phyloP scores from a whole-genome alignment of 2,329 filamentous ascomycete genomes.

The Monosporascus sp. region DNA sequence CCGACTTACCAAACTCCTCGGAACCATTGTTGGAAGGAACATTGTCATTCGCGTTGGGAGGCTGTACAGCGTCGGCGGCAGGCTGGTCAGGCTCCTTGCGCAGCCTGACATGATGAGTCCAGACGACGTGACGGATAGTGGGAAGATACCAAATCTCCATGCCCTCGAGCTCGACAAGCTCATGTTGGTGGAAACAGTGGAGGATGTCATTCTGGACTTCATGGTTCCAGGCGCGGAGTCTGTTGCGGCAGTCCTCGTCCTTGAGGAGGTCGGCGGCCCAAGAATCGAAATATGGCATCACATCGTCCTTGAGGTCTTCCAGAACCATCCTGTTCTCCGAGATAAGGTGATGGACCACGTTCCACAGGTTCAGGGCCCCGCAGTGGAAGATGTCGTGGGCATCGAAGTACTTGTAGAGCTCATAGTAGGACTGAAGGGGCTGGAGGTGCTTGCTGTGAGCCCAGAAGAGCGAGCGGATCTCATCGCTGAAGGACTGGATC shows the following conservation, averaged over 20 bases:
- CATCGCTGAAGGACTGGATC: constrained; percentile 21
- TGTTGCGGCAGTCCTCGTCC: constrained; percentile 3
- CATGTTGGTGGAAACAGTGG: constrained; percentile 7
- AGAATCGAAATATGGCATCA: constrained; percentile 10
- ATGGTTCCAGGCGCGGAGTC: constrained; percentile 14
- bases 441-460: constrained; percentile 10
- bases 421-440: constrained; percentile 26
- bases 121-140: constrained; percentile 11
- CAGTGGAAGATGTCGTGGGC: constrained; percentile 40
- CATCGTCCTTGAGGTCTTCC: constrained; percentile 22
- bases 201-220: constrained; percentile 10
- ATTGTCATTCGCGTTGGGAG: not conserved
- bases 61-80: not conserved
- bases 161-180: constrained; percentile 9
- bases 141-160: constrained; percentile 10
- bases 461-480: constrained; percentile 9
- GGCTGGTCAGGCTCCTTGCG: not conserved
- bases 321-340: constrained; percentile 35
- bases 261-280: constrained; percentile 10
- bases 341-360: constrained; percentile 35
- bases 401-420: constrained; percentile 45
- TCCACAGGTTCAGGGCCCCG: constrained; percentile 45
- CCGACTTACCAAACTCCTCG: too few relatives aligned
- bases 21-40: not conserved
- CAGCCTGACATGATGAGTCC: constrained; percentile 7